phyloP scores from a whole-genome alignment of 225 moss, liverwort and hornwort species.

The Marchantia polymorpha region DNA sequence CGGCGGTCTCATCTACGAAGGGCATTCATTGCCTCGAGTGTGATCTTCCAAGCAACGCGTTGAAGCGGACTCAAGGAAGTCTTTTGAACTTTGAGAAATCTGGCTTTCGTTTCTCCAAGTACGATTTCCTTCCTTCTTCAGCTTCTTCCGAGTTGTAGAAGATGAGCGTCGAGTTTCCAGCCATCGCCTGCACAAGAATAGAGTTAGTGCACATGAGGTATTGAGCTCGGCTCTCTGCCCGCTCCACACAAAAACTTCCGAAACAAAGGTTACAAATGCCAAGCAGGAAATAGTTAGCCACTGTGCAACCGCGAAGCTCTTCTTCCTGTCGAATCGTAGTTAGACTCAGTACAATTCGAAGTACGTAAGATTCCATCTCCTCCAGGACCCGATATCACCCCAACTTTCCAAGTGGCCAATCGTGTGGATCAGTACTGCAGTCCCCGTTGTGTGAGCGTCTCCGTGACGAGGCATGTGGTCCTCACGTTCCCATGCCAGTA shows the following conservation, averaged over 20 bases:
- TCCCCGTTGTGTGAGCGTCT: neutral
- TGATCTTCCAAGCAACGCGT: no score
- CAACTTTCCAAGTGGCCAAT: neutral
- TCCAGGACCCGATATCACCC: neutral
- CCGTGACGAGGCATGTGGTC: neutral
- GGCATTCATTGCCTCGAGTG: no score
- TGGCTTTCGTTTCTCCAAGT: constrained; percentile 77
- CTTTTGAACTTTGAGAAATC: constrained; percentile 86
- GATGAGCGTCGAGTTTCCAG: constrained; percentile 81
- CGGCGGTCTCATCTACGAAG: no score
- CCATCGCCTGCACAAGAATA: constrained; percentile 59
- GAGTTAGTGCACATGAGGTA: no score
- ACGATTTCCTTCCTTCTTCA: constrained; percentile 84
- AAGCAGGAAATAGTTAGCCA: no score
- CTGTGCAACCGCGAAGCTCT: no score
- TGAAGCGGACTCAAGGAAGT: constrained; percentile 52
- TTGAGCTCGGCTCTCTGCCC: no score
- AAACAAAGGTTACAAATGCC: no score
- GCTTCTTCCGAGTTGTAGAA: constrained; percentile 89
- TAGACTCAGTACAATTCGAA: no score
- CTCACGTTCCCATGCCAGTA: neutral
- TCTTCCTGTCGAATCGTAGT: no score
- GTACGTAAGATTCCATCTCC: no score
- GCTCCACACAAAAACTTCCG: no score
- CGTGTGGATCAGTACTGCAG: neutral